Base-by-base conservation (phyloP, 176 grass and related monocot species). In the Oryza nivara region DNA sequence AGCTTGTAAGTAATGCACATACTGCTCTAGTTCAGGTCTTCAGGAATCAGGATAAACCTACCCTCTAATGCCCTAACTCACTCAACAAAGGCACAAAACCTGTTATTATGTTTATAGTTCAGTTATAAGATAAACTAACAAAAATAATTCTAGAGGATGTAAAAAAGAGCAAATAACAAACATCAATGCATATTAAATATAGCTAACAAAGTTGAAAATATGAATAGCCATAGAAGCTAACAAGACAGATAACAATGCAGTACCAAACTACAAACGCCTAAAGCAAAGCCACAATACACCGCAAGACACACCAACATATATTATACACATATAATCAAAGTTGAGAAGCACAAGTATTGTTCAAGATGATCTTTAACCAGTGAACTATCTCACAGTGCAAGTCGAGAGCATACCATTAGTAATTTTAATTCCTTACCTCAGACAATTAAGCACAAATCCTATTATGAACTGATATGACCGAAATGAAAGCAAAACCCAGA, bases 361-460 rank as follows among this genome's bases (percentile, higher is more conserved):
- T 22, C 16, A 51, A 56, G 10, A 68, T 1, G 22, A 54, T 68
- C 6, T 13, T 0, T 7, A 70, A 70, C 2, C 4, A 7, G 28
- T 20, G 5, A 85, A 44, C 19, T 46, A 23, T 44, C 36, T 32
- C 20, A 45, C 15, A n/a, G 23, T 35, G 69, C 23, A 77, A 56
- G 15, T 8, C 65, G 71, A 61, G 43, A 44, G 43, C 43, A 51
- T 25, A 65, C 1, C 1, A 83, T 40, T 64, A 43, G 52, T 34
- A 77, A 65, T 76, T 76, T 49, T 9, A 75, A 36, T 65, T 72
- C 41, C 65, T 71, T 41, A 77, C 11, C 63, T 77, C 25, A 78
- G 5, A 34, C 7, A 77, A 77, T 15, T 15, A 61, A 88, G 20
- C 41, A 66, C 2, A 28, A 28, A 79, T 14, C 23, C 63, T n/a